phyloP scores from a whole-genome alignment of 148 eudicot species.

The Heliamphora exappendiculata region DNA sequence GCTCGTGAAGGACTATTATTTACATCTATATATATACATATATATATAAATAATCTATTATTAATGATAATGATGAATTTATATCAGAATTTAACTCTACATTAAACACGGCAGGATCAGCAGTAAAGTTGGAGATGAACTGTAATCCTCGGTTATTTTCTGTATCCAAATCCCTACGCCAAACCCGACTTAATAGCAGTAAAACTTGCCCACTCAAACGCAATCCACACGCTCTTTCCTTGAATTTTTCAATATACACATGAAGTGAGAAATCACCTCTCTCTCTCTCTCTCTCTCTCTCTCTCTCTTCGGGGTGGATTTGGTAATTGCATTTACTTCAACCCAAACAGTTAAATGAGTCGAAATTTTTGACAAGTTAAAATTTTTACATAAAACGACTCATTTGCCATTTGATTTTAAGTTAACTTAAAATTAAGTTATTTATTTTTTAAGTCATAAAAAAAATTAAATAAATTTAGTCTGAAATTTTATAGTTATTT shows the following conservation, averaged over 20 bases:
- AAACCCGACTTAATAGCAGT: constrained; percentile 5
- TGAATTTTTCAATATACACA: constrained; percentile 8
- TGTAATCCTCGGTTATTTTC: not conserved
- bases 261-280: not conserved
- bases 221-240: not conserved
- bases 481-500: too few relatives aligned
- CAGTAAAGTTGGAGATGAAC: constrained; percentile 1
- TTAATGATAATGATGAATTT: not conserved
- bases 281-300: not conserved
- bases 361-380: too few relatives aligned
- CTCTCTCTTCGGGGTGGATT: not conserved
- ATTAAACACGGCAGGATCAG: not conserved
- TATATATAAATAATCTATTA: not conserved
- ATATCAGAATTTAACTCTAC: not conserved
- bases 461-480: too few relatives aligned
- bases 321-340: not conserved
- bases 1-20: constrained; percentile 5
- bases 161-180: not conserved
- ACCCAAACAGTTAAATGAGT: too few relatives aligned
- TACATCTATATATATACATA: not conserved
- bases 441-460: too few relatives aligned
- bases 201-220: not conserved
- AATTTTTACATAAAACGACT: too few relatives aligned
- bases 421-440: too few relatives aligned
- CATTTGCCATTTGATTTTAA: too few relatives aligned